Percentiles rank a stretch among this genome's conserved stretches.
These are phyloP conservation scores for Periconia sp. DNA, from an alignment of 2,329 filamentous ascomycete species.

Conservation along the genomic window DNA sequence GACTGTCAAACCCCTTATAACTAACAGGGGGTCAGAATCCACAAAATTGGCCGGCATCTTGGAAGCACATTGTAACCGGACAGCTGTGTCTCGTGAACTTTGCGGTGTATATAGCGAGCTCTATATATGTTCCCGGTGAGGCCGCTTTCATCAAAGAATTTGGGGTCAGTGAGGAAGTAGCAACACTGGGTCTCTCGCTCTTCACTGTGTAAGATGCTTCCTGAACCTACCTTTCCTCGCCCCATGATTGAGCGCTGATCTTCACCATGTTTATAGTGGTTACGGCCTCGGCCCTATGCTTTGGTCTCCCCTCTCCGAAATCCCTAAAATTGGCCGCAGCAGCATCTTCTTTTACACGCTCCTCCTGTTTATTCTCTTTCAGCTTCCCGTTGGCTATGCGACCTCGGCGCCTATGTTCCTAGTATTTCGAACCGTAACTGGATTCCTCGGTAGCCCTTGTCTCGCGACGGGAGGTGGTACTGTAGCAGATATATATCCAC, in stretches of 20 bases:
- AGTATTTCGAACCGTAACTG: slow-evolving; percentile 48
- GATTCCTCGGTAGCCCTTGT: slow-evolving; percentile 32
- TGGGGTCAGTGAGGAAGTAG: slow-evolving; percentile 60
- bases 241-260: not conserved
- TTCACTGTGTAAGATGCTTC: slow-evolving; percentile 65
- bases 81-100: slow-evolving; percentile 55
- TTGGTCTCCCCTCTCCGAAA: slow-evolving; percentile 56
- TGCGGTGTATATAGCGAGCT: slow-evolving; percentile 57
- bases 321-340: slow-evolving; percentile 59
- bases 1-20: not conserved
- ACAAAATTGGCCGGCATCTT: slow-evolving; percentile 28
- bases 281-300: slow-evolving; percentile 62
- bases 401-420: slow-evolving; percentile 66
- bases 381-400: slow-evolving; percentile 65
- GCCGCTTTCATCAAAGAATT: slow-evolving; percentile 57
- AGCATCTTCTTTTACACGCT: slow-evolving; percentile 61
- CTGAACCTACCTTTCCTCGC: too few species aligned
- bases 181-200: slow-evolving; percentile 76
- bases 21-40: slow-evolving; percentile 20
- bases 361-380: slow-evolving; percentile 69
- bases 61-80: slow-evolving; percentile 14
- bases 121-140: slow-evolving; percentile 51
- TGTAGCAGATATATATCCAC: slow-evolving; percentile 34
- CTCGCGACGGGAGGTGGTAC: slow-evolving; percentile 32
- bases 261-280: slow-evolving; percentile 51